Percentiles rank a stretch among this genome's conserved stretches.
These are phyloP conservation scores for Plasmodium gallinaceum DNA, from an alignment of 169 alveolate genomes.

Conservation along the genomic window DNA sequence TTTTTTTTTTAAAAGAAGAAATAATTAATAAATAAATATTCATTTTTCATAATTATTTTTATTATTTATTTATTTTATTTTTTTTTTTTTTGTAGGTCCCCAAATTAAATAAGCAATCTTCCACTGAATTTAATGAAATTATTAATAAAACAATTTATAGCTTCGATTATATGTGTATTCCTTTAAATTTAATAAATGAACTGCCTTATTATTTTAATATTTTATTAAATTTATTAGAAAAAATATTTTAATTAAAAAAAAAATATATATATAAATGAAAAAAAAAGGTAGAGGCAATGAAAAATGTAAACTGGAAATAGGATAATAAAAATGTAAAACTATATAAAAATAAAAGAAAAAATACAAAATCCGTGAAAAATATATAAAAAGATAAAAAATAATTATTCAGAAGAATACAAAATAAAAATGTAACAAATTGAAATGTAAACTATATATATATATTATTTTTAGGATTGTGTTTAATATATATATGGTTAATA, in stretches of 20 bases:
- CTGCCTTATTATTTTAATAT: constrained; percentile 53
- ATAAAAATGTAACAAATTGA: constrained; percentile 3
- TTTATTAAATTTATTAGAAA: constrained; percentile 75
- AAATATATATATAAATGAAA: constrained; percentile 16
- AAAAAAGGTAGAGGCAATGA: constrained; percentile 1
- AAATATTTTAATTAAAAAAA: constrained; percentile 43
- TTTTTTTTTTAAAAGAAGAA: not conserved
- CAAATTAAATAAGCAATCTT: constrained; percentile 39
- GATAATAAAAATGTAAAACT: constrained; percentile 11
- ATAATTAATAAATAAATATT: constrained; percentile 4
- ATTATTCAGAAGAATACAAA: not conserved
- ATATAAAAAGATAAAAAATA: too few relatives aligned
- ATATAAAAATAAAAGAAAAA: constrained; percentile 16
- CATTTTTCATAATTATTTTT: not conserved
- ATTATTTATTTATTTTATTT: too few relatives aligned
- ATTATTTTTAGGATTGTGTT: not conserved
- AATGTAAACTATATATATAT: constrained; percentile 11
- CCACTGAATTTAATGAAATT: constrained; percentile 36
- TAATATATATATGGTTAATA: not conserved
- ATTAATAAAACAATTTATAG: constrained; percentile 68
- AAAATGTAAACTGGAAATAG: not conserved
- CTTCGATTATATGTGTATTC: constrained; percentile 75
- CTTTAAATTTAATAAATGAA: constrained; percentile 58
- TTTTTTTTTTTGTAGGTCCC: constrained; percentile 35
- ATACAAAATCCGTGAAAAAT: constrained; percentile 4